These are phyloP conservation scores for Hypoxylon sp. DNA, from an alignment of 2,329 filamentous ascomycete species.

Conservation along the genomic window DNA sequence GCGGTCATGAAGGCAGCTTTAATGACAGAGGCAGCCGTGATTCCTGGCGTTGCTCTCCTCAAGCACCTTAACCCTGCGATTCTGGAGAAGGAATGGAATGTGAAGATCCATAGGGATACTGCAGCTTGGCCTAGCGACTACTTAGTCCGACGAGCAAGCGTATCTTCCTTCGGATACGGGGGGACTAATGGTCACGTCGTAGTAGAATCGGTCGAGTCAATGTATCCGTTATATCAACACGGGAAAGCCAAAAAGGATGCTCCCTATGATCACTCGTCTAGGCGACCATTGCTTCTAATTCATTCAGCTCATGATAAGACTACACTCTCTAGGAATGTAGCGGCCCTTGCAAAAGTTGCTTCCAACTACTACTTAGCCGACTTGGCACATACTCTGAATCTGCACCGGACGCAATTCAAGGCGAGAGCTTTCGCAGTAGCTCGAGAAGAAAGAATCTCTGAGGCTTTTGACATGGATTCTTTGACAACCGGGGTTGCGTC, in stretches of 20 bases:
- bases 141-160: background rate
- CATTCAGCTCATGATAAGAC: conserved; percentile 18
- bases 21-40: conserved; percentile 40
- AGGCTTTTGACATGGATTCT: background rate
- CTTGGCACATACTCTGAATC: conserved; percentile 34
- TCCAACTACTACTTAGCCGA: conserved; percentile 34
- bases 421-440: conserved; percentile 8
- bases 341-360: conserved; percentile 29
- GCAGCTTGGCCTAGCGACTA: background rate
- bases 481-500: background rate
- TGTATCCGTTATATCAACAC: conserved; percentile 3
- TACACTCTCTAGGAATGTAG: conserved; percentile 43
- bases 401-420: conserved; percentile 16
- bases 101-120: background rate
- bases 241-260: background rate
- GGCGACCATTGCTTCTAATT: background rate
- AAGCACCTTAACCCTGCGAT: conserved; percentile 11
- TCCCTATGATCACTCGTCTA: conserved; percentile 6
- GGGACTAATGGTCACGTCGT: background rate
- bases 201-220: background rate
- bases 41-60: conserved; percentile 43
- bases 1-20: conserved; percentile 47
- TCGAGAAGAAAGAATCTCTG: conserved; percentile 5
- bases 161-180: conserved; percentile 2
- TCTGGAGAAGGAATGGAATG: background rate